Conservation (phyloP, 2,329 filamentous ascomycete genomes). For the Scedosporium apiospermum region DNA sequence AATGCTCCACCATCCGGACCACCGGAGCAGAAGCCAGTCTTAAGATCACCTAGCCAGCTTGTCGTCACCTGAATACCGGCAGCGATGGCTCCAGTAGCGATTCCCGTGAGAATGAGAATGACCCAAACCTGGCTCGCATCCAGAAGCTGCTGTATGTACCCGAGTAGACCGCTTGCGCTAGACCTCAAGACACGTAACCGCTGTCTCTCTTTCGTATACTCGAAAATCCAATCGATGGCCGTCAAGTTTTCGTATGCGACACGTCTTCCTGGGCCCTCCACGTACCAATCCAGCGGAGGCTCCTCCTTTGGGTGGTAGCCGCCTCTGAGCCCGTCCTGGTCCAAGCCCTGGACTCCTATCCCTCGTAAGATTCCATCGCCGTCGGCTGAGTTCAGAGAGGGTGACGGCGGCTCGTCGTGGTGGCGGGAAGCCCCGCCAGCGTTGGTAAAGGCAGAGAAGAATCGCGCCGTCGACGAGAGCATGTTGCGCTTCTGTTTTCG, state of each 20-base stretch:
- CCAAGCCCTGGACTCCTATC: not conserved
- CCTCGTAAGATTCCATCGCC: conserved; percentile 4
- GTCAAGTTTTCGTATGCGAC: conserved; percentile 95
- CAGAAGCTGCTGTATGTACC: conserved; percentile 61
- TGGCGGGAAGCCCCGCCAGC: conserved; percentile 14
- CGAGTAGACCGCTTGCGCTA: conserved; percentile 59
- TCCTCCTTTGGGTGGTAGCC: conserved; percentile 31
- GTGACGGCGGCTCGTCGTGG: conserved; percentile 5
- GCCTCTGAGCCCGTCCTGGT: conserved; percentile 8
- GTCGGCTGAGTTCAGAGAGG: conserved; percentile 12
- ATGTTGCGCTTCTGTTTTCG: conserved; percentile 49
- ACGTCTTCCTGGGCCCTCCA: conserved; percentile 77
- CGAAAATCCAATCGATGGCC: conserved; percentile 99
- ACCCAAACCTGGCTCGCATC: conserved; percentile 91
- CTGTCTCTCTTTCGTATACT: conserved; percentile 93
- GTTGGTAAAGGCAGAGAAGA: conserved; percentile 39
- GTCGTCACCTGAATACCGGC: conserved; percentile 84
- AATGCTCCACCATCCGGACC: conserved; percentile 70
- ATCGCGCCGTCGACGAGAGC: conserved; percentile 34
- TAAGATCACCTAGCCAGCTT: conserved; percentile 89
- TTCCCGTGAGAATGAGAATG: conserved; percentile 74
- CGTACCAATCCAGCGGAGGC: conserved; percentile 66
- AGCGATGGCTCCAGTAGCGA: conserved; percentile 75
- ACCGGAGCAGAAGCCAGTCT: conserved; percentile 78
- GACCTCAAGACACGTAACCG: conserved; percentile 68